Percentiles rank a stretch among this genome's conserved stretches.
These are phyloP conservation scores for Arthrobotrys iridis DNA, from an alignment of 2,329 filamentous ascomycete species.

Conservation along the genomic window DNA sequence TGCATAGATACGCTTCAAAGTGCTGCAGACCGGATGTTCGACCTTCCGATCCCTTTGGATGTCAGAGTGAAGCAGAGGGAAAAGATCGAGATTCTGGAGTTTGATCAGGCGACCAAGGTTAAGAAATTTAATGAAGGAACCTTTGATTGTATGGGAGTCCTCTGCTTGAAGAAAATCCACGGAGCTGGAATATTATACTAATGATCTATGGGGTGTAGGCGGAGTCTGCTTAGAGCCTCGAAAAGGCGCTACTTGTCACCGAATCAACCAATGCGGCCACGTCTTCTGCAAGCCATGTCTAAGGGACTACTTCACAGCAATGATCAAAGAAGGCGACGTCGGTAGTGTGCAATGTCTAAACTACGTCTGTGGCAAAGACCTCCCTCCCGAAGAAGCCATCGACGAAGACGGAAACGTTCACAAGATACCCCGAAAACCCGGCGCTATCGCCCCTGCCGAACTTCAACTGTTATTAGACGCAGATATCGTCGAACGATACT, in stretches of 20 bases:
- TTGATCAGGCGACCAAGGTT: slow-evolving; percentile 78
- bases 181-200: not conserved
- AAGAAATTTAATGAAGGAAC: slow-evolving; percentile 72
- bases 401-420: slow-evolving; percentile 43
- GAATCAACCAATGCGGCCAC: slow-evolving; percentile 83
- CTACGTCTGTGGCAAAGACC: slow-evolving; percentile 78
- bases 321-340: slow-evolving; percentile 86
- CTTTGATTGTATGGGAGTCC: slow-evolving; percentile 43
- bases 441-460: slow-evolving; percentile 58
- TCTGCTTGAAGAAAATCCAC: slow-evolving; percentile 7
- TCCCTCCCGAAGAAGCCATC: slow-evolving; percentile 58
- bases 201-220: not conserved
- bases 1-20: slow-evolving; percentile 73
- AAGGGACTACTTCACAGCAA: slow-evolving; percentile 87
- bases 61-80: slow-evolving; percentile 65
- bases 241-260: slow-evolving; percentile 83
- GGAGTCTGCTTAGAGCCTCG: slow-evolving; percentile 74
- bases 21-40: slow-evolving; percentile 71
- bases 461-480: slow-evolving; percentile 72
- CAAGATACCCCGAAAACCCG: slow-evolving; percentile 50
- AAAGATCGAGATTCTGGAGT: slow-evolving; percentile 79
- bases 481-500: slow-evolving; percentile 82
- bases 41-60: slow-evolving; percentile 64
- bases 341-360: slow-evolving; percentile 80
- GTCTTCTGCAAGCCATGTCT: slow-evolving; percentile 92